Conservation (phyloP, 2,329 filamentous ascomycete species). For the Diaporthe sp. region DNA sequence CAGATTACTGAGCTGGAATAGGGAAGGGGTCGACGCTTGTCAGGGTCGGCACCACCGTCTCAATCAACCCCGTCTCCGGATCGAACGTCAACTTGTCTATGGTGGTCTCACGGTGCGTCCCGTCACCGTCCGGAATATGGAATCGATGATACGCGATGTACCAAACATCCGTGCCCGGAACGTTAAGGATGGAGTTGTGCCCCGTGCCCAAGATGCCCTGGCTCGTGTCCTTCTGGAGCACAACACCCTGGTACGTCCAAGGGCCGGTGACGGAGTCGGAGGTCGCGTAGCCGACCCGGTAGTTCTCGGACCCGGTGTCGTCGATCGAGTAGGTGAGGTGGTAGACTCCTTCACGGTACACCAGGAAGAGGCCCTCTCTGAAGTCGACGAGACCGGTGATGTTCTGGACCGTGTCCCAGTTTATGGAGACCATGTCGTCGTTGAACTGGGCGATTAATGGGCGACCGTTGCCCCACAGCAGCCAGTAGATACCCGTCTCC, state of each 20-base stretch:
- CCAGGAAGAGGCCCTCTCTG: constrained; percentile 59
- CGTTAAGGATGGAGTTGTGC: constrained; percentile 60
- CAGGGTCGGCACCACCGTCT: constrained; percentile 54
- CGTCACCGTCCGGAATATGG: constrained; percentile 59
- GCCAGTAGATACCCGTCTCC: constrained; percentile 67
- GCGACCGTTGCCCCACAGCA: constrained; percentile 72
- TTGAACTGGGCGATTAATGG: constrained; percentile 58
- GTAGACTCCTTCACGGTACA: constrained; percentile 60
- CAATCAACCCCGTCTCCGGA: constrained; percentile 53
- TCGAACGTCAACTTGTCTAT: constrained; percentile 59
- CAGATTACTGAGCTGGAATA: neutral
- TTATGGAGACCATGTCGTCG: constrained; percentile 62
- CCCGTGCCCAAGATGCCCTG: constrained; percentile 61
- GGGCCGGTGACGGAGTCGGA: constrained; percentile 54
- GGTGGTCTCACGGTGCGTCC: constrained; percentile 58
- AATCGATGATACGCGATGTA: constrained; percentile 66
- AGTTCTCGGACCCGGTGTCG: constrained; percentile 61
- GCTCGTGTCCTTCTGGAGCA: constrained; percentile 57
- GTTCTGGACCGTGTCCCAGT: constrained; percentile 50
- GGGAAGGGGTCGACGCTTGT: constrained; percentile 47
- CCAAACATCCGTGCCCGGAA: constrained; percentile 63
- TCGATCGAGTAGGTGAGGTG: constrained; percentile 64
- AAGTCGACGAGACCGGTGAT: constrained; percentile 58
- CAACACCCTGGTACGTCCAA: constrained; percentile 60
- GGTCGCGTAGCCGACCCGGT: constrained; percentile 63